Evolutionary conservation across 2,329 filamentous ascomycete species (phyloP), one percentile per base, ranked within the genome.

Genomic region (Microascus cirrosus): DNA sequence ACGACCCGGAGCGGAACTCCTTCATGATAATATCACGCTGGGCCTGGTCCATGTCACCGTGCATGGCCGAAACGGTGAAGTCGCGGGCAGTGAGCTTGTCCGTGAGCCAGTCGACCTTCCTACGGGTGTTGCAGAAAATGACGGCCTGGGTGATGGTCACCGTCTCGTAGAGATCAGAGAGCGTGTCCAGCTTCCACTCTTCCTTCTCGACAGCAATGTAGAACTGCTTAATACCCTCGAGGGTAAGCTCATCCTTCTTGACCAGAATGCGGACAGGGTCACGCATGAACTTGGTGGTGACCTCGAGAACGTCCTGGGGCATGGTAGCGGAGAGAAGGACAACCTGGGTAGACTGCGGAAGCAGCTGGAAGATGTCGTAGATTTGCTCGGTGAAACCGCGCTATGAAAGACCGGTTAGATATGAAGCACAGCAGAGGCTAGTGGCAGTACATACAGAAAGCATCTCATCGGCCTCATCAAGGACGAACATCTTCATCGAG

Each of bases 201-300:
- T 99, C 94, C 84, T 99, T 97, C 83, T 99, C 94, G 61, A 99
- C 94, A 61, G 94, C 94, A 77, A 99, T 97, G 82, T 96, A 99
- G 82, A 96, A 99, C 77, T 99, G 94, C 85, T 99, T 99, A 73
- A 99, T 95, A 90, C 94, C 94, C 80, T 99, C 94, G 60, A 99
- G 90, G 71, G 94, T 99, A 76, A 99, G 87, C 76, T 99, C 94
- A 72, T 95, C 93, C 85, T 96, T 96, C 89, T 99, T 99, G 78
- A 99, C 94, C 67, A 99, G 84, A 72, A 99, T 97, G 72, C 94
- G 92, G 75, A 99, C 89, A 66, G 94, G 94, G 78, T 99, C 94
- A 69, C 91, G 92, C 94, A 99, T 99, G 84, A 99, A 99, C 82
- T 96, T 96, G 79, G 93, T 97, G 72, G 94, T 99, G 72, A 99